Percentiles rank a stretch among this genome's conserved stretches.
These are phyloP conservation scores for Amanita pallidorosea DNA, from an alignment of 768 basidiomycete genomes.

Conservation along the genomic window DNA sequence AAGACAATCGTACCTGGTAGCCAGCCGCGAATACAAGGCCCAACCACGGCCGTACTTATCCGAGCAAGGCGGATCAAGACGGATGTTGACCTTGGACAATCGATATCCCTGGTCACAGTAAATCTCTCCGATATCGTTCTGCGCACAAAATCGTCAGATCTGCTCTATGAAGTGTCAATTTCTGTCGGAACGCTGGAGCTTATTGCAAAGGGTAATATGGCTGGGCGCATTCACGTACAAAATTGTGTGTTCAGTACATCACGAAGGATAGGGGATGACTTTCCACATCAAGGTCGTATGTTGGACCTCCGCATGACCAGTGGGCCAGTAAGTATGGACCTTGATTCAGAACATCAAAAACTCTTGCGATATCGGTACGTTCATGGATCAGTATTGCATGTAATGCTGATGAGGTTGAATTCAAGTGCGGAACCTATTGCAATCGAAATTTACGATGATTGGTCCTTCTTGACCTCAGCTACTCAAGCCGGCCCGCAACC, in stretches of 20 bases:
- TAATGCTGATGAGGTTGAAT: neutral
- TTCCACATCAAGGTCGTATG: conserved; percentile 35
- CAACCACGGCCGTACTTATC: conserved; percentile 56
- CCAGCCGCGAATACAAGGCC: conserved; percentile 23
- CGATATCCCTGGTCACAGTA: conserved; percentile 64
- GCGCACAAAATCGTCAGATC: conserved; percentile 55
- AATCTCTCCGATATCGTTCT: conserved; percentile 54
- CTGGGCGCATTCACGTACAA: conserved; percentile 56
- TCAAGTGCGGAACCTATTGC: conserved; percentile 68
- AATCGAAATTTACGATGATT: conserved; percentile 72
- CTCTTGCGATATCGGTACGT: conserved; percentile 67
- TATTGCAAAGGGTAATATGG: conserved; percentile 60
- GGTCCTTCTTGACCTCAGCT: conserved; percentile 42
- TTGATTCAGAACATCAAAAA: conserved; percentile 72
- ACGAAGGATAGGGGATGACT: conserved; percentile 38
- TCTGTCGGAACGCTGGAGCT: conserved; percentile 55
- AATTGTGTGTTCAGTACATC: conserved; percentile 70
- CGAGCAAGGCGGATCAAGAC: conserved; percentile 66
- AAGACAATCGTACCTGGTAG: neutral
- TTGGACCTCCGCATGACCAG: conserved; percentile 68
- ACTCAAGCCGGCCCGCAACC: conserved; percentile 27
- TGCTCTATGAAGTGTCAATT: conserved; percentile 51
- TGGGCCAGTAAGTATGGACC: conserved; percentile 50
- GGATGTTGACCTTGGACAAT: conserved; percentile 77
- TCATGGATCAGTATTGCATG: neutral